Evolutionary conservation across 225 moss, liverwort and hornwort species (phyloP).

Genomic region (Physcomitrellopsis africana): DNA sequence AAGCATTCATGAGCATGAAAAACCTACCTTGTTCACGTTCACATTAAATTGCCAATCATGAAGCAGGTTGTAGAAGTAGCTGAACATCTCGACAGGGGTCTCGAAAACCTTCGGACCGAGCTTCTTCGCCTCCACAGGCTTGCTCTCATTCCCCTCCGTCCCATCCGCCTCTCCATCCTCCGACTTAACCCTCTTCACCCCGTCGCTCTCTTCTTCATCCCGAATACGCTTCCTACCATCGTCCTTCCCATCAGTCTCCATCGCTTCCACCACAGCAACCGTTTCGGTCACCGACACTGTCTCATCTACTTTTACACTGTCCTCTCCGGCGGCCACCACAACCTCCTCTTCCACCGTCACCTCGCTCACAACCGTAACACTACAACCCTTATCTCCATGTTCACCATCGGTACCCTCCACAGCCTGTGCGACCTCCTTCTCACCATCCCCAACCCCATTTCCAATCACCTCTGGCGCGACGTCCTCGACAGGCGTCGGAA

Average conservation of each 20-base stretch:
- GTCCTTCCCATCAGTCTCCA: conserved; percentile 39
- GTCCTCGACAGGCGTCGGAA: too few relatives aligned
- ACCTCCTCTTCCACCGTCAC: conserved; percentile 33
- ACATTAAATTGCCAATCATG: conserved; percentile 80
- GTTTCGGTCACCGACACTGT: conserved; percentile 10
- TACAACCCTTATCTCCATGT: conserved; percentile 10
- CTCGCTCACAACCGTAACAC: conserved; percentile 25
- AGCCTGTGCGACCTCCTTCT: conserved; percentile 8
- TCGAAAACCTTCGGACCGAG: conserved; percentile 86
- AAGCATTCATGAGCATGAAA: not conserved
- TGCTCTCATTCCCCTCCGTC: conserved; percentile 18
- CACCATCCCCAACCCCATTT: conserved; percentile 7
- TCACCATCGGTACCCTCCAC: conserved; percentile 24
- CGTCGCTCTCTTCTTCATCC: conserved; percentile 35
- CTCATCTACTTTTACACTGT: conserved; percentile 31
- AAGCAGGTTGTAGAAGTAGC: conserved; percentile 90
- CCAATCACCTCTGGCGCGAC: not conserved
- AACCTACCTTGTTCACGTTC: conserved; percentile 74
- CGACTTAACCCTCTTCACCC: conserved; percentile 45
- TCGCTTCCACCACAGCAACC: not conserved
- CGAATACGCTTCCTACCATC: conserved; percentile 40
- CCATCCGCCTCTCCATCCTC: conserved; percentile 23
- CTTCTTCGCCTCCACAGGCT: conserved; percentile 47
- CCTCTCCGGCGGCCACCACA: conserved; percentile 25
- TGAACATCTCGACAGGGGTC: conserved; percentile 74